phyloP scores from a whole-genome alignment of 225 moss, liverwort and hornwort genomes.

The Thuidium tamariscinum region DNA sequence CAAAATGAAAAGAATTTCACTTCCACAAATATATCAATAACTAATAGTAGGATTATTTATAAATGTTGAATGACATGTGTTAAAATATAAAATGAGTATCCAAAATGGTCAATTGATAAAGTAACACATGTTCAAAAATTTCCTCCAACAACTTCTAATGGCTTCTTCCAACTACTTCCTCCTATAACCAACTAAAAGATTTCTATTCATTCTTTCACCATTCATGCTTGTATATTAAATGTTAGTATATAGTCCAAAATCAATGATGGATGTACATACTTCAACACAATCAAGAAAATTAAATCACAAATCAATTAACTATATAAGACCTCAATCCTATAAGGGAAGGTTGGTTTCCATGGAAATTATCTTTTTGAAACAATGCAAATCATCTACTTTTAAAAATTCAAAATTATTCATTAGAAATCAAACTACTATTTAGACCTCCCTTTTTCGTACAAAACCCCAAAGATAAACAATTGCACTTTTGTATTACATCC shows the following conservation, averaged over 20 bases:
- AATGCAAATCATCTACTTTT: too few species aligned
- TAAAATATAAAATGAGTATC: neutral
- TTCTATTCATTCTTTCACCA: neutral
- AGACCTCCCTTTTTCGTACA: too few species aligned
- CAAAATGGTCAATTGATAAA: neutral
- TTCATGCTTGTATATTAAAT: neutral
- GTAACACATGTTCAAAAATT: neutral
- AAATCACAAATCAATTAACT: too few species aligned
- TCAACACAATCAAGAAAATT: too few species aligned
- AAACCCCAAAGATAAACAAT: too few species aligned
- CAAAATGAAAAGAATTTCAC: neutral
- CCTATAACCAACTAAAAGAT: neutral
- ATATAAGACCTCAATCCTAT: too few species aligned
- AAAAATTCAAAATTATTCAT: too few species aligned
- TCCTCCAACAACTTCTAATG: neutral
- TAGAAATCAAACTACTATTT: too few species aligned
- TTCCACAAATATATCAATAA: neutral
- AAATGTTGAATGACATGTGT: neutral
- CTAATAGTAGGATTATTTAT: neutral
- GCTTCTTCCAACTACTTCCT: neutral
- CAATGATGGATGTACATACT: neutral
- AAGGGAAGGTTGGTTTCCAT: too few species aligned
- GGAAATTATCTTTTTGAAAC: too few species aligned
- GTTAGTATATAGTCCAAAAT: neutral
- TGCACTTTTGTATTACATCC: too few species aligned